Evolutionary conservation across 345 rosid species (phyloP).

Genomic region (Aurinia saxatilis): DNA sequence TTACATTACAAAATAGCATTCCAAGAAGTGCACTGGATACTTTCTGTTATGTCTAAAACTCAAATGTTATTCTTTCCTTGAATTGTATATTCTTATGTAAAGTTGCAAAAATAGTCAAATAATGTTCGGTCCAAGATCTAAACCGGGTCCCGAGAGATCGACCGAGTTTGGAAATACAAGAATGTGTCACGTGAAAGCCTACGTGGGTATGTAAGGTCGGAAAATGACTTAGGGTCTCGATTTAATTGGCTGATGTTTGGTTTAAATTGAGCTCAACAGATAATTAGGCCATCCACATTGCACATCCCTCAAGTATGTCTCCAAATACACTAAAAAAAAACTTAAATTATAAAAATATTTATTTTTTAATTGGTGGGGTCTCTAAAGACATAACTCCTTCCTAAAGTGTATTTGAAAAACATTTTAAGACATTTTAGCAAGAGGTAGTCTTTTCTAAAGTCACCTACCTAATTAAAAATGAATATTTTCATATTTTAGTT

Average conservation of each 20-base stretch:
- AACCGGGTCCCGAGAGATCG: background rate
- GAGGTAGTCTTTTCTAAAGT: no score
- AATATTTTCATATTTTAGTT: no score
- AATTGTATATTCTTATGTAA: background rate
- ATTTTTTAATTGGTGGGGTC: no score
- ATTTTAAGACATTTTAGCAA: no score
- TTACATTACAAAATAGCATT: no score
- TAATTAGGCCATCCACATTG: no score
- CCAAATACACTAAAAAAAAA: no score
- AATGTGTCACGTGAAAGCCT: conserved; percentile 6
- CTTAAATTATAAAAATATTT: no score
- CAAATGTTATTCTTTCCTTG: background rate
- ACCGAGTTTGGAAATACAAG: conserved; percentile 1
- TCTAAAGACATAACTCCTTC: no score
- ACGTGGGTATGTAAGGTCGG: conserved; percentile 17
- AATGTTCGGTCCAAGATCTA: background rate
- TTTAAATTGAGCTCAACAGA: background rate
- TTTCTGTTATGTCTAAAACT: background rate
- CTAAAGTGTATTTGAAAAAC: no score
- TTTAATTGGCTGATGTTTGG: background rate
- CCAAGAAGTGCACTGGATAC: background rate
- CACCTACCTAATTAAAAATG: no score
- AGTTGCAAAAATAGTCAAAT: background rate
- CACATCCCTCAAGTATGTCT: no score
- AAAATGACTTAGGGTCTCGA: conserved; percentile 12